Conservation (phyloP, 106 monocot genomes). For the Allium cepa region DNA sequence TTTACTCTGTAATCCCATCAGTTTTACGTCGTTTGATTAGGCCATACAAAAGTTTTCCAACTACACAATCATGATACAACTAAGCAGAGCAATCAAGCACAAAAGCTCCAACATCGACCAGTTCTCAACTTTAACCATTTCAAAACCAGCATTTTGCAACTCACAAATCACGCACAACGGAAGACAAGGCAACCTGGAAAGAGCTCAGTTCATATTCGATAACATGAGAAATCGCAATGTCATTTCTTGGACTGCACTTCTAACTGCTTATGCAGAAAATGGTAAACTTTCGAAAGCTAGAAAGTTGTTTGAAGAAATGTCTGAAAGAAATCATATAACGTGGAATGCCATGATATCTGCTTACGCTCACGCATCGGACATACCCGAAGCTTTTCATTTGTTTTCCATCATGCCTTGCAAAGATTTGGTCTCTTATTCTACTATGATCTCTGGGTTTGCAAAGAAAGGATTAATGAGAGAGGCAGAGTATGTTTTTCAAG, state of each 20-base stretch:
- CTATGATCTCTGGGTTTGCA: conserved; percentile 46
- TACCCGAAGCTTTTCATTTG: conserved; percentile 34
- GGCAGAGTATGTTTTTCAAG: conserved; percentile 29
- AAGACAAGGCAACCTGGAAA: conserved; percentile 17
- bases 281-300: conserved; percentile 28
- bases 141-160: conserved; percentile 17
- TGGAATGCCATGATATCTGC: conserved; percentile 75
- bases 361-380: conserved; percentile 21
- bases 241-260: conserved; percentile 74
- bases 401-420: conserved; percentile 28
- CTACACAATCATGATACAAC: too few species aligned
- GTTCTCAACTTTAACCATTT: not conserved
- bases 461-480: conserved; percentile 34
- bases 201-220: conserved; percentile 35
- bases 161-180: conserved; percentile 27
- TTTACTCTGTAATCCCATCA: too few species aligned
- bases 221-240: conserved; percentile 43
- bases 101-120: too few species aligned
- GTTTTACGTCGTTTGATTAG: too few species aligned
- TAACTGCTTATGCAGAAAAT: conserved; percentile 40
- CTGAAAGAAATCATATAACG: conserved; percentile 37
- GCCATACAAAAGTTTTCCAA: too few species aligned
- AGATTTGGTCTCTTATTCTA: conserved; percentile 33
- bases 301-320: conserved; percentile 61
- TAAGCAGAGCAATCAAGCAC: too few species aligned